phyloP scores from a whole-genome alignment of 805 yeast species.

The Suhomyces emberorum region DNA sequence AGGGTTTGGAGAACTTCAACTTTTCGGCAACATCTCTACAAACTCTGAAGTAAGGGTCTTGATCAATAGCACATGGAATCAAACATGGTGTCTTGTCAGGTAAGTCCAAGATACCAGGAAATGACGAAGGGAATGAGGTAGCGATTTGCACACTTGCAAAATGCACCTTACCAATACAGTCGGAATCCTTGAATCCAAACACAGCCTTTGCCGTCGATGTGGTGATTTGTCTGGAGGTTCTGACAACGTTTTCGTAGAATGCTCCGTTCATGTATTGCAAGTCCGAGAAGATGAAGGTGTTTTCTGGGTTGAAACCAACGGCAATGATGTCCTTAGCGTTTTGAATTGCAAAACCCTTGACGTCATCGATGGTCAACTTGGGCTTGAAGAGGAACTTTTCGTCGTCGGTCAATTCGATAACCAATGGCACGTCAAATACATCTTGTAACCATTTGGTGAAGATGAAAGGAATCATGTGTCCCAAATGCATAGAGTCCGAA shows the following conservation, averaged over 20 bases:
- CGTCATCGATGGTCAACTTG: conserved; percentile 83
- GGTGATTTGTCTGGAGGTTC: conserved; percentile 90
- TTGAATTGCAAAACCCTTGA: conserved; percentile 70
- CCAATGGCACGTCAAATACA: conserved; percentile 93
- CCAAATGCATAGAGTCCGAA: conserved; percentile 90
- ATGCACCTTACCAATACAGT: conserved; percentile 90
- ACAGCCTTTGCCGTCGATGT: conserved; percentile 97
- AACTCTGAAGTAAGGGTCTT: conserved; percentile 96
- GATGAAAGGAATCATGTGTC: conserved; percentile 92
- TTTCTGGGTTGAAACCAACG: conserved; percentile 90
- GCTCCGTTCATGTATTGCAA: conserved; percentile 89
- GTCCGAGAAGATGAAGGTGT: conserved; percentile 94
- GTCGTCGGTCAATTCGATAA: conserved; percentile 92
- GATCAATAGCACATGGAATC: conserved; percentile 99
- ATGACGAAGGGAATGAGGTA: conserved; percentile 92
- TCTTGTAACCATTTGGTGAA: conserved; percentile 98
- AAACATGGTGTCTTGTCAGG: conserved; percentile 91
- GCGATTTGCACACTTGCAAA: conserved; percentile 96
- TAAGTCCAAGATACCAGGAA: conserved; percentile 86
- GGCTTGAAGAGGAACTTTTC: conserved; percentile 95
- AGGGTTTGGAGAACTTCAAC: conserved; percentile 84
- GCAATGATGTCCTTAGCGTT: conserved; percentile 93
- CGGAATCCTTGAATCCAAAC: conserved; percentile 93
- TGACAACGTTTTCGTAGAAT: conserved; percentile 90
- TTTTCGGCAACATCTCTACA: conserved; percentile 97